Percentiles rank a stretch among this genome's conserved stretches.
Conservation (phyloP, 345 rosid species). For the Citrus inodora region DNA sequence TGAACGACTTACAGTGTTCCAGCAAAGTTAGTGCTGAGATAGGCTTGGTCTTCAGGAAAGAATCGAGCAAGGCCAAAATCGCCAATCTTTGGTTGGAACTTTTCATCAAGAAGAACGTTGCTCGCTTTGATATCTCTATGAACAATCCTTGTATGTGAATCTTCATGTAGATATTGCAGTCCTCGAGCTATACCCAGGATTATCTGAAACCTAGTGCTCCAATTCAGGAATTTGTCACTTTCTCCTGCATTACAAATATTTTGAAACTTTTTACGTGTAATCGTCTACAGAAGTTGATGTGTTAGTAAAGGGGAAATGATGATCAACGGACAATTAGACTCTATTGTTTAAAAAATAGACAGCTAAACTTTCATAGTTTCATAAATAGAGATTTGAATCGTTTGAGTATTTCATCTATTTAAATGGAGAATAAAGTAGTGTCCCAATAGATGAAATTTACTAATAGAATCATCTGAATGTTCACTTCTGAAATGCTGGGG, state of each 20-base stretch:
- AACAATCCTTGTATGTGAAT: slow-evolving; percentile 55
- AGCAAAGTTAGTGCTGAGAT: slow-evolving; percentile 61
- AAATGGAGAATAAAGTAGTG: too few species aligned
- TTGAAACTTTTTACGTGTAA: not conserved
- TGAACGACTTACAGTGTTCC: slow-evolving; percentile 58
- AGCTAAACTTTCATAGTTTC: too few species aligned
- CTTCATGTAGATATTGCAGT: slow-evolving; percentile 65
- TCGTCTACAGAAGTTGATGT: not conserved
- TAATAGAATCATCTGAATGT: too few species aligned
- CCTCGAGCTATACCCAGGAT: slow-evolving; percentile 63
- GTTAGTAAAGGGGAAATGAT: not conserved
- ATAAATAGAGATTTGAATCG: too few species aligned
- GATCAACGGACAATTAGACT: too few species aligned
- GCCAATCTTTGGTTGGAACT: slow-evolving; percentile 61
- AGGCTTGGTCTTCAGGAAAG: slow-evolving; percentile 70
- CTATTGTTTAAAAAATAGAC: too few species aligned
- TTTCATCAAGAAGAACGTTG: slow-evolving; percentile 70
- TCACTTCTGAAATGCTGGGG: not conserved
- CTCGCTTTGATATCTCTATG: slow-evolving; percentile 78
- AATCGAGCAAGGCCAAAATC: slow-evolving; percentile 75
- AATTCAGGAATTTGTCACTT: slow-evolving; percentile 34
- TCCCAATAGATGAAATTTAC: too few species aligned
- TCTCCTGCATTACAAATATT: slow-evolving; percentile 31
- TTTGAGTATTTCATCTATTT: too few species aligned
- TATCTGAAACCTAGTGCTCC: slow-evolving; percentile 55